Evolutionary conservation across 768 basidiomycete species (phyloP), one percentile per base, ranked within the genome.

Genomic region (Boletus subcaerulescens): DNA sequence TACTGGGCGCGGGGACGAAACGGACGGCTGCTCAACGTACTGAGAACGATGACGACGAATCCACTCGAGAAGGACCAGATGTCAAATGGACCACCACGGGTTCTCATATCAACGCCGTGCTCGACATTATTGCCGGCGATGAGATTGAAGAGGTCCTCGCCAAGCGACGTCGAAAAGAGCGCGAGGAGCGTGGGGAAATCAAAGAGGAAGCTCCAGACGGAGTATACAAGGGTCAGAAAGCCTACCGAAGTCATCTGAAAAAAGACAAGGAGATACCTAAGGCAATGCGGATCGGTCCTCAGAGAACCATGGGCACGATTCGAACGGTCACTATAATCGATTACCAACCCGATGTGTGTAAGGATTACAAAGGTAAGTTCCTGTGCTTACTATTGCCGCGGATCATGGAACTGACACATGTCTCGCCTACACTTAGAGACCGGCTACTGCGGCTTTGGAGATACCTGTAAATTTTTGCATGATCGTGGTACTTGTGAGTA

Each of bases 271-370:
- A 93, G 66, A 69, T 93, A 10, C 89, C 93, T 3, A 94, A 93
- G 70, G 85, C 88, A 17, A 94, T 94, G 87, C 83, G 87, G 59
- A 85, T 83, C 50, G 94, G 83, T 45, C 96, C 83, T 60, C 92
- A 89, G 71, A 78, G 86, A 70, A 86, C 73, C 67, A 77, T 74
- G 42, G 89, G 70, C 74, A 98, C 90, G 55, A 93, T 99, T 61
- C 82, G 93, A 52, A 95, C 92, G 3, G 95, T 96, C 44, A 98
- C 96, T 4, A 87, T 98, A 54, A 81, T 91, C 44, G 96, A 99
- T 77, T 99, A 98, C 73, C 96, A 99, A 71, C 96, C 96, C 3
- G 96, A 98, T 66, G 96, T 99, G 17, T 99, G 96, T 74, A 99
- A 99, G 72, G 96, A 98, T 72, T 99, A 99, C 74, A 98, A 97